Conservation (phyloP, 2,329 filamentous ascomycete species). For the Pseudopyricularia cyperi region DNA sequence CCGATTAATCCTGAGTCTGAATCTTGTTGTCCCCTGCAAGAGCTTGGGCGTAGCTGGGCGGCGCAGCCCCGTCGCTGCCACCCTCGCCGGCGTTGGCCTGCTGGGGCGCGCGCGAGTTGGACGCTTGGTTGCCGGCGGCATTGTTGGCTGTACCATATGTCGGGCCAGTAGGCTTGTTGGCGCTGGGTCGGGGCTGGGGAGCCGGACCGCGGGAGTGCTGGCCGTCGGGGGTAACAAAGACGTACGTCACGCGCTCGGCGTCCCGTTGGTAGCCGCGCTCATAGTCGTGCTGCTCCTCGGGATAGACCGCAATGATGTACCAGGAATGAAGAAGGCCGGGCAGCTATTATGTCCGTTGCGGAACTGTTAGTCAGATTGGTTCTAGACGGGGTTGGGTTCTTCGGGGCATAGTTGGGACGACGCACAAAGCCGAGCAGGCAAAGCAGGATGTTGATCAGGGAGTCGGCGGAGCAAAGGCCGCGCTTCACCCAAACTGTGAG, state of each 20-base stretch:
- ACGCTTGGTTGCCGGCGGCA: slow-evolving; percentile 7
- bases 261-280: slow-evolving; percentile 46
- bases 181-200: slow-evolving; percentile 10
- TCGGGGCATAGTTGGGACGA: slow-evolving; percentile 4
- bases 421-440: slow-evolving; percentile 57
- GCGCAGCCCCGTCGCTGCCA: slow-evolving; percentile 35
- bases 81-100: slow-evolving; percentile 25
- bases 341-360: slow-evolving; percentile 26
- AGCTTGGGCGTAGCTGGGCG: slow-evolving; percentile 82
- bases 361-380: not conserved
- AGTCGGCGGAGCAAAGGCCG: slow-evolving; percentile 85
- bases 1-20: slow-evolving; percentile 47
- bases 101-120: slow-evolving; percentile 7
- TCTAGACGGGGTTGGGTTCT: slow-evolving; percentile 2
- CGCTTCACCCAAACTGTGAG: slow-evolving; percentile 83
- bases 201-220: slow-evolving; percentile 6
- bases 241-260: slow-evolving; percentile 56
- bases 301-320: slow-evolving; percentile 93
- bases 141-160: slow-evolving; percentile 33
- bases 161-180: slow-evolving; percentile 13
- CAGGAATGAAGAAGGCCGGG: slow-evolving; percentile 89
- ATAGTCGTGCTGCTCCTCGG: slow-evolving; percentile 62
- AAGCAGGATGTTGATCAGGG: slow-evolving; percentile 88
- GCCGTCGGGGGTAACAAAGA: slow-evolving; percentile 45
- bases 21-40: slow-evolving; percentile 86